phyloP scores from a whole-genome alignment of 257 asterid genomes.

The Leonotis leonurus region DNA sequence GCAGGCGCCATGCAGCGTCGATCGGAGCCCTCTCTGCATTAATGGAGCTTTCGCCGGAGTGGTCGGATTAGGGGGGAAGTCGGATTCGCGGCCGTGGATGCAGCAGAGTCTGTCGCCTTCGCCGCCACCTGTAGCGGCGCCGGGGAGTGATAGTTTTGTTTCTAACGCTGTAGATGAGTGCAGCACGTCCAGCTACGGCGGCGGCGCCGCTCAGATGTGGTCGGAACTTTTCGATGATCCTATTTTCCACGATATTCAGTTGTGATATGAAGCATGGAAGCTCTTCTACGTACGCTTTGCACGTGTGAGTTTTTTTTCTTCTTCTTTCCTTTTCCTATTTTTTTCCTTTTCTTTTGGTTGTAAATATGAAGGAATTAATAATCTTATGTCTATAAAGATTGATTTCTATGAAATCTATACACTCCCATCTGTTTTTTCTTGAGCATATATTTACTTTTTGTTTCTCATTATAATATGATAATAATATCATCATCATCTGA shows the following conservation, averaged over 20 bases:
- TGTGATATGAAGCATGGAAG: not conserved
- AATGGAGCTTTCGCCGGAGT: not conserved
- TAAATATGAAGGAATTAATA: slow-evolving; percentile 1
- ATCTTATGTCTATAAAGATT: slow-evolving; percentile 9
- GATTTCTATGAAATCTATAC: slow-evolving; percentile 4
- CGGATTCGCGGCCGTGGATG: slow-evolving; percentile 27
- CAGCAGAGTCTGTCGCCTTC: slow-evolving; percentile 16
- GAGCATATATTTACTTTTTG: not conserved
- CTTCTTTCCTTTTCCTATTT: not conserved
- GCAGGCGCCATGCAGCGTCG: slow-evolving; percentile 37
- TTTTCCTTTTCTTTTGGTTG: not conserved
- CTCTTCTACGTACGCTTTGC: not conserved
- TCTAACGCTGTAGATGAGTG: slow-evolving; percentile 30
- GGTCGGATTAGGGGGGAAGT: not conserved
- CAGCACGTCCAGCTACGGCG: slow-evolving; percentile 46
- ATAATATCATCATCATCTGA: no score
- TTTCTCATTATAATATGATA: not conserved
- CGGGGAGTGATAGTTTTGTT: slow-evolving; percentile 14
- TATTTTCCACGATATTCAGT: slow-evolving; percentile 33
- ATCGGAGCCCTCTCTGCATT: not conserved
- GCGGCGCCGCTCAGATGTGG: slow-evolving; percentile 48
- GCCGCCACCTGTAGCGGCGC: slow-evolving; percentile 5
- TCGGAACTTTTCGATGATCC: slow-evolving; percentile 64
- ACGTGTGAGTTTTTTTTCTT: slow-evolving; percentile 18
- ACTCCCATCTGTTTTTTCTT: not conserved